Evolutionary conservation across 805 yeast genomes (phyloP), one percentile per base, ranked within the genome.

Genomic region (Ogataea haglerorum): DNA sequence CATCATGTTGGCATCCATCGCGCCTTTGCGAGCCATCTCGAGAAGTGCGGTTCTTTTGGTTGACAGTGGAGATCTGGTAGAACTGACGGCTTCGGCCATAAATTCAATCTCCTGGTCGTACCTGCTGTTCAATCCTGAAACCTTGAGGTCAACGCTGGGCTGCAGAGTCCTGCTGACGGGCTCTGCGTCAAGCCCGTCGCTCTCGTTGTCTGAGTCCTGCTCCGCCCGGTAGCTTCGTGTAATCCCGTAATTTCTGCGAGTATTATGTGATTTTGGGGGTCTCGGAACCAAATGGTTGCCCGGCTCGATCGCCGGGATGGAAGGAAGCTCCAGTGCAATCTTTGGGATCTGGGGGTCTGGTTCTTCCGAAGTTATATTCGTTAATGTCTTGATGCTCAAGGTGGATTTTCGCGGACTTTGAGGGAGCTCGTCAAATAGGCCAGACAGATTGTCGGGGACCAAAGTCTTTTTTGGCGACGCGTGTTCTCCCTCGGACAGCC

Each of bases 41-140:
- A 64, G 25, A 1, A 64, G 13, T 0, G 45, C 31, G 3, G 48
- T 34, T 17, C 58, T 42, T 3, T 46, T 50, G 6, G 41, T 40
- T 1, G 52, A 33, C 2, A 40, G 14, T 1, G 55, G 36, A 10
- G 52, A 40, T 1, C 53, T 57, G 8, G 26, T 7, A 6, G 36
- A 28, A 3, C 29, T 13, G 10, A 51, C 34, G 39, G 56, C 22
- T 9, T 38, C 46, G 10, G 34, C 19, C 29, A 44, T 39, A 31
- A 47, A 51, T 7, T 27, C 25, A 6, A 57, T 17, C 16, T 48
- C 51, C 13, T 51, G 53, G 4, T 28, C 36, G 35, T 38, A 47
- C 22, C 43, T 47, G 30, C 32, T 49, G 42, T 41, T 51, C 26
- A 31, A 38, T n/a, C 76, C 76, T 40, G 60, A 56, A 2, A 59